Conservation (phyloP, 495 filamentous ascomycete species). For the Hypoxylon rickii region DNA sequence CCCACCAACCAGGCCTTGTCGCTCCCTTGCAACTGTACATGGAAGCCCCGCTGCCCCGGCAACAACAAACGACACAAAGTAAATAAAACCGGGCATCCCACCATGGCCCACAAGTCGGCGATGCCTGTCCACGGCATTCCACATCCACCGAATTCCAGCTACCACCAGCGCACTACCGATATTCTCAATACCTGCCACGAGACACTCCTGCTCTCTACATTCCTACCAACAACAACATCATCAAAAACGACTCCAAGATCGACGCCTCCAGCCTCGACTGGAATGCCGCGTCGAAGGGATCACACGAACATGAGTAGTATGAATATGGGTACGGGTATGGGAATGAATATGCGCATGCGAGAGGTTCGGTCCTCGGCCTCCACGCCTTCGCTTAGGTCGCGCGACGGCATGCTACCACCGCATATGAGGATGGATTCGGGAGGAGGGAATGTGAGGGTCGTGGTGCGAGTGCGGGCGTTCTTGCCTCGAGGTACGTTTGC, state of each 20-base stretch:
- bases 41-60: constrained; percentile 8
- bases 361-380: constrained; percentile 63
- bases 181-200: constrained; percentile 48
- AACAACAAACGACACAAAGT: constrained; percentile 16
- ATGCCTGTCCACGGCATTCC: constrained; percentile 40
- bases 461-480: constrained; percentile 90
- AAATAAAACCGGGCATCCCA: constrained; percentile 19
- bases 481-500: constrained; percentile 76
- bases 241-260: not conserved
- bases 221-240: not conserved
- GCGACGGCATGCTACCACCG: constrained; percentile 62
- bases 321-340: not conserved
- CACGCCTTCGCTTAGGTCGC: constrained; percentile 71
- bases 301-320: not conserved
- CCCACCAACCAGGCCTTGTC: no score
- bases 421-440: constrained; percentile 59
- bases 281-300: constrained; percentile 48
- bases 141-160: constrained; percentile 20
- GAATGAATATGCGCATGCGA: constrained; percentile 34
- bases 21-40: no score
- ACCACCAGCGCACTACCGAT: constrained; percentile 33
- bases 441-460: constrained; percentile 92
- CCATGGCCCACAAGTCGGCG: constrained; percentile 1
- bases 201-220: constrained; percentile 39
- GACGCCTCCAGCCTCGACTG: constrained; percentile 21